phyloP scores from a whole-genome alignment of 352 stramenopile species.

The Blastocystis sp. region DNA sequence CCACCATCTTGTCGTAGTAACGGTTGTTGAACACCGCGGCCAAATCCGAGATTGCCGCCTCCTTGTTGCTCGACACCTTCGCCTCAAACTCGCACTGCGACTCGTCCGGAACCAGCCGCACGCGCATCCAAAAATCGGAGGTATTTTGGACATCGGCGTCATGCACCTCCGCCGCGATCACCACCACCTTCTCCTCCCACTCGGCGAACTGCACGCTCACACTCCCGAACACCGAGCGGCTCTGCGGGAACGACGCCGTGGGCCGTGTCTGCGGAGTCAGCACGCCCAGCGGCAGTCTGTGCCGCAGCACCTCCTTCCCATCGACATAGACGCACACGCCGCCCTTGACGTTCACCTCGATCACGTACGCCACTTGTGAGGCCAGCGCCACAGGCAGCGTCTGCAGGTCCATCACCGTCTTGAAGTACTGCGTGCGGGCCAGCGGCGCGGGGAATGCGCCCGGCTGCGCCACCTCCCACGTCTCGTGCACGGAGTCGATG shows the following conservation, averaged over 20 bases:
- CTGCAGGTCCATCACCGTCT: constrained; percentile 46
- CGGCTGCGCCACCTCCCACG: neutral
- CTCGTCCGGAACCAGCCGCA: neutral
- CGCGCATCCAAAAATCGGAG: constrained; percentile 6
- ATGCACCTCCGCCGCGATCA: constrained; percentile 40
- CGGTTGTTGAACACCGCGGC: neutral
- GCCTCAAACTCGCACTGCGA: neutral
- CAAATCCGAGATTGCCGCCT: neutral
- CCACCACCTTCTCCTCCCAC: neutral
- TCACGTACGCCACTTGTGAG: neutral
- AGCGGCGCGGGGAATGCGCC: neutral
- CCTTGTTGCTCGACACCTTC: neutral
- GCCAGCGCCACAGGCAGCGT: neutral
- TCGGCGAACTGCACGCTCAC: constrained; percentile 34
- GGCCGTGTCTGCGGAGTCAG: constrained; percentile 10
- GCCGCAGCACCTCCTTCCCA: constrained; percentile 17
- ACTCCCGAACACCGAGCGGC: neutral
- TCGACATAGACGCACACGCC: constrained; percentile 27
- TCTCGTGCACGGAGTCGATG: constrained; percentile 41
- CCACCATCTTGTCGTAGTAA: constrained; percentile 52
- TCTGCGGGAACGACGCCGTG: neutral
- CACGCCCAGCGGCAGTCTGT: constrained; percentile 3
- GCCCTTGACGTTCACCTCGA: constrained; percentile 11
- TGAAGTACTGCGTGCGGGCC: constrained; percentile 38
- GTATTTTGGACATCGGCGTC: neutral